Evolutionary conservation across 805 yeast species (phyloP).

Genomic region (Metschnikowia vanudenii): DNA sequence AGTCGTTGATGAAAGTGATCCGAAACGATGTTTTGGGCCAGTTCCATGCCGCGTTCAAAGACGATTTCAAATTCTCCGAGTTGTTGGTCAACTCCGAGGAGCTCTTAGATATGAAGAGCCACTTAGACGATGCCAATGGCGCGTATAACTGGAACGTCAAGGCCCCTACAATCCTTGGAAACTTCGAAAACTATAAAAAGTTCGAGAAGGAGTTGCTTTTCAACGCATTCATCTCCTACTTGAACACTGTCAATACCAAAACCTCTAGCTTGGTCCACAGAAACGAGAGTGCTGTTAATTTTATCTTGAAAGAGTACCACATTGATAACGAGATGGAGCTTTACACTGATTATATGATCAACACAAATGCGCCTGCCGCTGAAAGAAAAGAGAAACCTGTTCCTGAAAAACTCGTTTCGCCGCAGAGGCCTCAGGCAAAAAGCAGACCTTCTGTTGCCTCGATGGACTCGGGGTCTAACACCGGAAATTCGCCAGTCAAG

Average conservation of each 20-base stretch:
- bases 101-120: conserved; percentile 37
- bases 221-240: conserved; percentile 64
- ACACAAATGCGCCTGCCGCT: conserved; percentile 16
- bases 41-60: conserved; percentile 50
- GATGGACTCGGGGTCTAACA: conserved; percentile 15
- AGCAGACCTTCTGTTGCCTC: conserved; percentile 12
- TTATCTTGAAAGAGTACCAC: conserved; percentile 50
- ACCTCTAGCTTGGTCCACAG: conserved; percentile 25
- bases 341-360: conserved; percentile 35
- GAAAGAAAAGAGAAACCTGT: not conserved
- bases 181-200: conserved; percentile 70
- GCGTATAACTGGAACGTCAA: conserved; percentile 70
- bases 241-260: conserved; percentile 34
- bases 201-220: conserved; percentile 54
- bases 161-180: conserved; percentile 74
- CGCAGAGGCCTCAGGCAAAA: conserved; percentile 4
- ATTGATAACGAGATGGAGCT: conserved; percentile 37
- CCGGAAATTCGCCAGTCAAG: conserved; percentile 23
- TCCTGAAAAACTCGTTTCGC: not conserved
- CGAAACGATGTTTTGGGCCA: conserved; percentile 57
- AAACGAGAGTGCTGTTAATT: conserved; percentile 65
- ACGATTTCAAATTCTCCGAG: conserved; percentile 55
- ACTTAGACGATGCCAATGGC: conserved; percentile 30
- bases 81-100: conserved; percentile 48
- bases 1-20: conserved; percentile 45